Conservation (phyloP, 2,329 filamentous ascomycete genomes). For the Exophiala dermatitidis region DNA sequence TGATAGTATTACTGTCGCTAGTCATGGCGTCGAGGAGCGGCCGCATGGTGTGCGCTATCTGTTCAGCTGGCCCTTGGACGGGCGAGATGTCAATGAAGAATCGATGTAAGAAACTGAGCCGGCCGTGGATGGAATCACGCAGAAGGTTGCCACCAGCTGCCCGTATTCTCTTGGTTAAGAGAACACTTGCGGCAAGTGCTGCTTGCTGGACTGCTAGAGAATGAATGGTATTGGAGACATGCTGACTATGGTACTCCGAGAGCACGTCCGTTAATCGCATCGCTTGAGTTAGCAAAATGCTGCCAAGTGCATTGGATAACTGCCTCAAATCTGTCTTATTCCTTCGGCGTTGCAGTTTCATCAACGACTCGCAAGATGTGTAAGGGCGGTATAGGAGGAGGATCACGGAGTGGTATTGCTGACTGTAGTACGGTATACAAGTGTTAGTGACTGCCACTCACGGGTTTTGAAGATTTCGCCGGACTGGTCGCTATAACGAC, state of each 20-base stretch:
- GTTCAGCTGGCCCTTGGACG: constrained; percentile 1
- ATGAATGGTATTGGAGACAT: neutral
- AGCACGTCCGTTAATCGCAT: neutral
- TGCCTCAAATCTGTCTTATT: neutral
- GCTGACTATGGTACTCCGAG: neutral
- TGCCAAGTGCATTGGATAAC: neutral
- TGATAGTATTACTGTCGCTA: neutral
- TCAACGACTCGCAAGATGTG: neutral
- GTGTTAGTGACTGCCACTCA: neutral
- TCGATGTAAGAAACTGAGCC: constrained; percentile 2
- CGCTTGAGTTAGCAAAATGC: neutral
- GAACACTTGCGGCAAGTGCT: constrained; percentile 3
- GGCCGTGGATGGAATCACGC: neutral
- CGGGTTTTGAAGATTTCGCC: neutral
- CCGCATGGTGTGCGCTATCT: neutral
- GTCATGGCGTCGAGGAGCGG: neutral
- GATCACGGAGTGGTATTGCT: constrained; percentile 2
- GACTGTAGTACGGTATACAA: neutral
- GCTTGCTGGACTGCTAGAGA: constrained; percentile 1
- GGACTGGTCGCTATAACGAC: too few relatives aligned
- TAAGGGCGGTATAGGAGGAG: constrained; percentile 1
- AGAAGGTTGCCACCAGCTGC: neutral
- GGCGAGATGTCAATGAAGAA: constrained; percentile 1
- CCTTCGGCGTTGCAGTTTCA: too few relatives aligned
- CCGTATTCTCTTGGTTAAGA: neutral